Evolutionary conservation across 2,329 filamentous ascomycete genomes (phyloP).

Genomic region (Pestalotiopsis sp.): DNA sequence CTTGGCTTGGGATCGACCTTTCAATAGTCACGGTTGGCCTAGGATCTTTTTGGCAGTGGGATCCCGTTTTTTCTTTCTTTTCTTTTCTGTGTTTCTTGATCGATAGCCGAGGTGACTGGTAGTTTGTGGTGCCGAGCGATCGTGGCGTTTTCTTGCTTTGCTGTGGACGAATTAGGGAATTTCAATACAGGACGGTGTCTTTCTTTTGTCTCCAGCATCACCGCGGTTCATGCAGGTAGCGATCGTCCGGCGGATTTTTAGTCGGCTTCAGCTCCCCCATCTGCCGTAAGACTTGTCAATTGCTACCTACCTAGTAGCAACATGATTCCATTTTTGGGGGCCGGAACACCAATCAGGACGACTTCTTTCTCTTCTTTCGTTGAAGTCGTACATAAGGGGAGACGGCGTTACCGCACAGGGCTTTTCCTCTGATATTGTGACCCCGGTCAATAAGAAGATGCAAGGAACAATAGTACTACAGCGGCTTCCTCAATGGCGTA

Average conservation of each 20-base stretch:
- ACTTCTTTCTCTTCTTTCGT: too few species aligned
- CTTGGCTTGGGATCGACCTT: not conserved
- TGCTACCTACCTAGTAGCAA: too few species aligned
- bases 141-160: not conserved
- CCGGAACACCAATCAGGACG: too few species aligned
- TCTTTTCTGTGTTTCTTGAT: not conserved
- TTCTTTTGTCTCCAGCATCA: too few species aligned
- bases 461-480: not conserved
- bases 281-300: too few species aligned
- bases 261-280: too few species aligned
- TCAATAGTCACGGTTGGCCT: not conserved
- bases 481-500: not conserved
- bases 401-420: not conserved
- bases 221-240: too few species aligned
- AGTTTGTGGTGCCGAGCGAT: not conserved
- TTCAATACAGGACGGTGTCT: not conserved
- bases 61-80: not conserved
- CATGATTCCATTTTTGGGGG: too few species aligned
- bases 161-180: not conserved
- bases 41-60: not conserved
- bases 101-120: not conserved
- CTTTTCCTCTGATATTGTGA: not conserved
- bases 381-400: too few species aligned
- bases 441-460: not conserved
- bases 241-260: too few species aligned